Conservation (phyloP, 1,284 basidiomycete genomes). For the Ustilago trichophora region DNA sequence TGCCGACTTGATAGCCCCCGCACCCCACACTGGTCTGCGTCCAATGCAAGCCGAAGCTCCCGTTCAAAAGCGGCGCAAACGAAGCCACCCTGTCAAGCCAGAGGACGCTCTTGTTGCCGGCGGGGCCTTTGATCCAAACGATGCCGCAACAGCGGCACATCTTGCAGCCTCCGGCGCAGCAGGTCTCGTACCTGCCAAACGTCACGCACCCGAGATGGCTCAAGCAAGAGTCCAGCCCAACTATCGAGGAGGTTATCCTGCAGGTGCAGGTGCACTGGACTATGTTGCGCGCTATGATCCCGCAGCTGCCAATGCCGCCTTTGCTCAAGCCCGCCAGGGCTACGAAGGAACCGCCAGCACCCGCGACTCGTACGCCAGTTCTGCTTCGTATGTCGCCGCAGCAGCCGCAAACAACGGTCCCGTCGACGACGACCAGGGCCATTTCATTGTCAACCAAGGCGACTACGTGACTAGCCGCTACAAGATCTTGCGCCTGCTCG, state of each 20-base stretch:
- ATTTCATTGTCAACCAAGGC: slow-evolving; percentile 66
- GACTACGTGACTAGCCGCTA: slow-evolving; percentile 62
- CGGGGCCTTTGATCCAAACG: slow-evolving; percentile 13
- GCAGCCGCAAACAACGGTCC: slow-evolving; percentile 36
- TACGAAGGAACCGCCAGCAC: slow-evolving; percentile 47
- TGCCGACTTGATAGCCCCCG: slow-evolving; percentile 44
- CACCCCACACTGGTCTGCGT: slow-evolving; percentile 13
- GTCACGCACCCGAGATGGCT: slow-evolving; percentile 27
- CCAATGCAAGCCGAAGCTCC: slow-evolving; percentile 9
- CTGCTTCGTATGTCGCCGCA: slow-evolving; percentile 42
- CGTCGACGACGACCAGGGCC: slow-evolving; percentile 68
- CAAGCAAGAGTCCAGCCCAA: slow-evolving; percentile 34
- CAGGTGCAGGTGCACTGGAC: slow-evolving; percentile 36
- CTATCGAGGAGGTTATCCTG: slow-evolving; percentile 49
- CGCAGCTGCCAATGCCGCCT: slow-evolving; percentile 24
- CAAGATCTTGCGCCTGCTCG: slow-evolving; percentile 83
- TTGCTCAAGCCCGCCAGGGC: slow-evolving; percentile 21
- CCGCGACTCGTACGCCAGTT: slow-evolving; percentile 45
- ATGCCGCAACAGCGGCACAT: slow-evolving; percentile 16
- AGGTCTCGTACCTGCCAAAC: slow-evolving; percentile 21
- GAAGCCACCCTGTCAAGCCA: slow-evolving; percentile 40
- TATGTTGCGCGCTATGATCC: slow-evolving; percentile 38
- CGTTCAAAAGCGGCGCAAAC: slow-evolving; percentile 38
- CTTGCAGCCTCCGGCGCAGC: slow-evolving; percentile 24
- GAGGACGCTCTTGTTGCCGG: slow-evolving; percentile 9